A percentile compares a stretch with the other conserved stretches of the same genome.
These are phyloP conservation scores for Colletotrichum musae DNA, from an alignment of 2,329 filamentous ascomycete species.

Conservation along the genomic window DNA sequence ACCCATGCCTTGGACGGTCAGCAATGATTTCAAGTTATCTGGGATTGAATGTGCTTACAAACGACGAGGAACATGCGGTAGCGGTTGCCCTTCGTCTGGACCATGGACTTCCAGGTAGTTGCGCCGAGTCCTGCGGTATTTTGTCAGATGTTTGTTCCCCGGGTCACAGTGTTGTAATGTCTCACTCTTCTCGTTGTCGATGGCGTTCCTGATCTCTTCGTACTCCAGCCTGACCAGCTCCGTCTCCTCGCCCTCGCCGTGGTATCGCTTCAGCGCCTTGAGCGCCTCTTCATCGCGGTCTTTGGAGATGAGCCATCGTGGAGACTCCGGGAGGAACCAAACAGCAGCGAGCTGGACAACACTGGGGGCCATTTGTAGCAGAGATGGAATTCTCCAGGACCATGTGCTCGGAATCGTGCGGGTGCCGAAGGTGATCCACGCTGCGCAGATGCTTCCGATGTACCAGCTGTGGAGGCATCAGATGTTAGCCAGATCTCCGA, in stretches of 20 bases:
- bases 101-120: conserved; percentile 49
- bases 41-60: not conserved
- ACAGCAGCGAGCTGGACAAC: conserved; percentile 49
- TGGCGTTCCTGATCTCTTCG: conserved; percentile 57
- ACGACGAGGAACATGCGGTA: conserved; percentile 55
- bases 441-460: conserved; percentile 59
- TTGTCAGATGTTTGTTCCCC: too few relatives aligned
- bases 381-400: conserved; percentile 51
- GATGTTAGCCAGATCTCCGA: not conserved
- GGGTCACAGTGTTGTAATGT: not conserved
- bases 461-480: conserved; percentile 56
- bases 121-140: conserved; percentile 40
- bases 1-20: conserved; percentile 50
- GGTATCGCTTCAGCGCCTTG: conserved; percentile 68
- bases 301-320: conserved; percentile 73
- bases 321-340: conserved; percentile 73
- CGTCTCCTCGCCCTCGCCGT: conserved; percentile 68
- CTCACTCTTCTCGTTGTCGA: conserved; percentile 58
- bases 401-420: conserved; percentile 55
- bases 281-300: conserved; percentile 67
- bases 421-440: conserved; percentile 60
- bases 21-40: not conserved
- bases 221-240: conserved; percentile 67
- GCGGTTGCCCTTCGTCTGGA: conserved; percentile 49
- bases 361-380: conserved; percentile 45